Conservation (phyloP, 2,329 filamentous ascomycete genomes). For the Fusarium anguioides region DNA sequence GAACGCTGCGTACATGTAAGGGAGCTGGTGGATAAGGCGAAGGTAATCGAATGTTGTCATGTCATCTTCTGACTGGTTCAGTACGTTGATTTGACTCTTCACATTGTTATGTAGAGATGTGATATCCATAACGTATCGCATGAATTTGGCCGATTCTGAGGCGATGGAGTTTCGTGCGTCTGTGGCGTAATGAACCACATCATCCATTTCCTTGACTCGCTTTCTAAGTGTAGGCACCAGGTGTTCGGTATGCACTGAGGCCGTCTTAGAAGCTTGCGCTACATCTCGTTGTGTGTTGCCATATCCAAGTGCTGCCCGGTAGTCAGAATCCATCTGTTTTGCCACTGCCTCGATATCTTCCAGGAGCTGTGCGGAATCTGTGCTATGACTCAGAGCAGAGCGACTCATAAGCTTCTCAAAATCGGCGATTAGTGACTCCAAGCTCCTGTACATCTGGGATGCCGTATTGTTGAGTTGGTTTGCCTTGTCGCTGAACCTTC, state of each 20-base stretch:
- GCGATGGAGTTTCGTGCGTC: conserved; percentile 76
- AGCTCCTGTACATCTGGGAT: conserved; percentile 68
- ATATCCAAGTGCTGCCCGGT: conserved; percentile 79
- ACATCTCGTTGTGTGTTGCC: conserved; percentile 70
- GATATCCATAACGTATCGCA: conserved; percentile 84
- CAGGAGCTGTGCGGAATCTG: conserved; percentile 75
- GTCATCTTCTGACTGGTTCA: conserved; percentile 80
- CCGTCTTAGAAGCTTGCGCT: conserved; percentile 71
- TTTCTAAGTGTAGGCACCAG: conserved; percentile 68
- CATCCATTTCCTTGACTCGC: conserved; percentile 69
- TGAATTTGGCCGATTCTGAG: conserved; percentile 74
- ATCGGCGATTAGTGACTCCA: conserved; percentile 69
- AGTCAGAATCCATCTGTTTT: conserved; percentile 88
- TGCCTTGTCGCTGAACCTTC: conserved; percentile 69
- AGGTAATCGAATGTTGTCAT: conserved; percentile 84
- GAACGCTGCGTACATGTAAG: conserved; percentile 90
- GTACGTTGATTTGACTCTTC: conserved; percentile 75
- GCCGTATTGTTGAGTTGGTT: conserved; percentile 71
- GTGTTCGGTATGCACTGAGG: conserved; percentile 71
- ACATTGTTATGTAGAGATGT: conserved; percentile 79
- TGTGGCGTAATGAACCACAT: conserved; percentile 67
- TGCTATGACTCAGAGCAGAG: conserved; percentile 66
- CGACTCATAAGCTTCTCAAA: conserved; percentile 70
- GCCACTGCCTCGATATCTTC: conserved; percentile 88
- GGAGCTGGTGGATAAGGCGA: conserved; percentile 82